These are phyloP conservation scores for Solanum lignicaule DNA, from an alignment of 257 asterid species.

Conservation along the genomic window DNA sequence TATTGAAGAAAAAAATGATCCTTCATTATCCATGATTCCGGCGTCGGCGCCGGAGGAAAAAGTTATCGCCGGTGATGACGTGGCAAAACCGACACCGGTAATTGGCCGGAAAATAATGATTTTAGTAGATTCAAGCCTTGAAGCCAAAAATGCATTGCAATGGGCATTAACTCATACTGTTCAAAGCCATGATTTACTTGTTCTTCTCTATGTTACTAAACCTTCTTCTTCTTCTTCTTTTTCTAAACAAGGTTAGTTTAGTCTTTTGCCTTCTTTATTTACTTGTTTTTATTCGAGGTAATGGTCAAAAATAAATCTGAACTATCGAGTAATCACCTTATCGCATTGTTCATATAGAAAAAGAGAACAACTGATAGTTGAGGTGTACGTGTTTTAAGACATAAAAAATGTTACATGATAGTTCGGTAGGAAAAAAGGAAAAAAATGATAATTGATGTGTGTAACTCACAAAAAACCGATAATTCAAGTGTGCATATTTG, in stretches of 20 bases:
- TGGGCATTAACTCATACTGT: conserved; percentile 77
- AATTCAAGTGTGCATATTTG: neutral
- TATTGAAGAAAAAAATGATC: neutral
- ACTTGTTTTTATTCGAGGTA: neutral
- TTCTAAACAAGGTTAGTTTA: conserved; percentile 43
- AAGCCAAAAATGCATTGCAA: conserved; percentile 55
- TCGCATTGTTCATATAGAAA: neutral
- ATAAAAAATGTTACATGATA: neutral
- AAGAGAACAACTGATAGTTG: neutral
- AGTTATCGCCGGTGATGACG: neutral
- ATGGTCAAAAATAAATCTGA: neutral
- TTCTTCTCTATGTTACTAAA: conserved; percentile 46
- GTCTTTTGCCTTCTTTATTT: neutral
- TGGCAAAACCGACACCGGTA: conserved; percentile 3
- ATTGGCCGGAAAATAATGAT: conserved; percentile 69
- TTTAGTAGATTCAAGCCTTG: conserved; percentile 55
- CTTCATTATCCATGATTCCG: neutral
- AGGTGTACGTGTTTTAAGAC: neutral
- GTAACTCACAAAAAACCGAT: fast-evolving
- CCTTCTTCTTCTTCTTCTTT: neutral
- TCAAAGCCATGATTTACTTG: conserved; percentile 46
- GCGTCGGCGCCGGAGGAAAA: neutral
- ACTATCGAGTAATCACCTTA: neutral
- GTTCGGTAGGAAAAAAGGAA: neutral
- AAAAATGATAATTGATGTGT: fast-evolving